phyloP scores from a whole-genome alignment of 257 asterid genomes.

The Nemophila menziesii region DNA sequence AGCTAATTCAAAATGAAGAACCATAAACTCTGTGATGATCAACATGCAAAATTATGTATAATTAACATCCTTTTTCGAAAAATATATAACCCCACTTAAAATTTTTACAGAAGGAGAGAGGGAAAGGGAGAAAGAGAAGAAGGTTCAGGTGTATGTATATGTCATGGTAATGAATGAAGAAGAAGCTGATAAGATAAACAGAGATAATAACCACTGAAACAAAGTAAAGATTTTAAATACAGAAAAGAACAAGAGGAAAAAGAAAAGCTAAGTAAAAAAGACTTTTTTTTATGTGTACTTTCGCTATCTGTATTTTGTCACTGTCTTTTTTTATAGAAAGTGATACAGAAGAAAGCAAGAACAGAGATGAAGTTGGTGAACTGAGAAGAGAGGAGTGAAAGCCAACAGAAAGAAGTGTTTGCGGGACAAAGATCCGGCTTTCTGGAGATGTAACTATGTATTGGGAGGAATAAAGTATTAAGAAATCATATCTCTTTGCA shows the following conservation, averaged over 20 bases:
- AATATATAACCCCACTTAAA: too few relatives aligned
- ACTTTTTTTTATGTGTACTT: background rate
- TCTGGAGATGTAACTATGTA: background rate
- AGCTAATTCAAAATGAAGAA: background rate
- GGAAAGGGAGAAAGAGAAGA: background rate
- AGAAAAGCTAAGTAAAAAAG: background rate
- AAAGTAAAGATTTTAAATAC: background rate
- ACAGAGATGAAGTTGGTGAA: background rate
- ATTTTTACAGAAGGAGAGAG: too few relatives aligned
- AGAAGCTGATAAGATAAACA: background rate
- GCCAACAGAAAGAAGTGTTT: too few relatives aligned
- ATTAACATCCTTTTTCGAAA: too few relatives aligned
- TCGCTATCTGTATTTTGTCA: background rate
- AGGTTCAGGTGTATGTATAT: background rate
- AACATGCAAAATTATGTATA: too few relatives aligned
- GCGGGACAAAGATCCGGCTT: too few relatives aligned
- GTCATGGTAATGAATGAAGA: background rate
- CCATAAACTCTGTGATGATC: too few relatives aligned
- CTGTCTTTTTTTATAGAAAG: background rate
- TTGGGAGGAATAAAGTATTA: too few relatives aligned
- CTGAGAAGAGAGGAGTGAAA: too few relatives aligned
- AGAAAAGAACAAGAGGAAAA: background rate
- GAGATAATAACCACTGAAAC: background rate
- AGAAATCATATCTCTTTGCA: background rate
- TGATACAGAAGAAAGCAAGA: background rate